Percentiles rank a stretch among this genome's conserved stretches.
Conservation (phyloP, 2,329 filamentous ascomycete genomes). For the Talaromyces sp. region DNA sequence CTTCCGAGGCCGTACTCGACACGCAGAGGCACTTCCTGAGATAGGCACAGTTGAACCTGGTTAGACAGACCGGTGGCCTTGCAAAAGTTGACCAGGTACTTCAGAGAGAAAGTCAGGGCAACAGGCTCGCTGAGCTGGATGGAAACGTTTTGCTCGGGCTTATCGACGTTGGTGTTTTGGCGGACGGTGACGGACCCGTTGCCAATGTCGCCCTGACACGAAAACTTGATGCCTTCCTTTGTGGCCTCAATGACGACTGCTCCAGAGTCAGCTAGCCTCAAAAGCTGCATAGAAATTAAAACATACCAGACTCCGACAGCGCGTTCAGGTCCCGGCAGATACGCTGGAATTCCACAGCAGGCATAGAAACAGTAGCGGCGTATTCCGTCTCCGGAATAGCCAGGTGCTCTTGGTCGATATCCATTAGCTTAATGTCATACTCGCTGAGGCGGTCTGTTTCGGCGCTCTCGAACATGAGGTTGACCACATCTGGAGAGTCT, state of each 20-base stretch:
- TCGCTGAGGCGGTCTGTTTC: constrained; percentile 89
- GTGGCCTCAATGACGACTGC: constrained; percentile 89
- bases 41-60: constrained; percentile 86
- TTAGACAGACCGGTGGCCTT: constrained; percentile 82
- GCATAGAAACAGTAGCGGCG: constrained; percentile 84
- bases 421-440: constrained; percentile 99
- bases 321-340: constrained; percentile 90
- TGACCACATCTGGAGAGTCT: constrained; percentile 91
- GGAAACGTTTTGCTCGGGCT: constrained; percentile 76
- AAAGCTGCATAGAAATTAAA: background rate
- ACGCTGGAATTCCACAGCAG: constrained; percentile 81
- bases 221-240: constrained; percentile 97
- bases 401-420: constrained; percentile 99
- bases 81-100: constrained; percentile 99
- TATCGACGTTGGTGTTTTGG: constrained; percentile 82
- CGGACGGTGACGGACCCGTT: constrained; percentile 90
- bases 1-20: constrained; percentile 84
- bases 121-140: constrained; percentile 93
- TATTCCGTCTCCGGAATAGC: constrained; percentile 99
- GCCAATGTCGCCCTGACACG: constrained; percentile 89
- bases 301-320: constrained; percentile 87
- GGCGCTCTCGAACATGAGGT: constrained; percentile 88
- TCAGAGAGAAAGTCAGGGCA: constrained; percentile 92
- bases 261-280: background rate
- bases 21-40: constrained; percentile 89